A percentile compares a stretch with the other conserved stretches of the same genome.
Conservation (phyloP, 306 rosid species). For the Corylus americana region DNA sequence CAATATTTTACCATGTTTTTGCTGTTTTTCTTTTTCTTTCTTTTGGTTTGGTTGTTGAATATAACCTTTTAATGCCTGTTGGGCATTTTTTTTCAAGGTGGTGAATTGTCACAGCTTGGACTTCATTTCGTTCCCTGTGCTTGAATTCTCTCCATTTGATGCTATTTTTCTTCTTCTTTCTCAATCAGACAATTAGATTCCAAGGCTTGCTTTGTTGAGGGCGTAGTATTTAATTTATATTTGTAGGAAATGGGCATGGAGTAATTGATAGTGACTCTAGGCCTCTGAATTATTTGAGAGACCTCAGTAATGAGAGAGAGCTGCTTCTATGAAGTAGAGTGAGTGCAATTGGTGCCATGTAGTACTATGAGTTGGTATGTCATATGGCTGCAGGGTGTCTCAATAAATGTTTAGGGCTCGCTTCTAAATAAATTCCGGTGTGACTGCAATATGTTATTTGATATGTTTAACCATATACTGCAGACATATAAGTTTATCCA, state of each 20-base stretch:
- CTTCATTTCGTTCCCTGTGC: not conserved
- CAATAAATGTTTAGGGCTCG: not conserved
- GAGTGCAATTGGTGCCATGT: not conserved
- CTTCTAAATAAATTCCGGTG: not conserved
- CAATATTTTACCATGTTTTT: not conserved
- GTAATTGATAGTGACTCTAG: not conserved
- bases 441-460: not conserved
- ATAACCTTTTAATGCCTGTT: not conserved
- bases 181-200: not conserved
- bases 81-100: not conserved
- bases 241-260: not conserved
- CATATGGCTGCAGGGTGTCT: not conserved
- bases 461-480: not conserved
- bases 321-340: not conserved
- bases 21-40: not conserved
- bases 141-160: not conserved
- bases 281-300: not conserved
- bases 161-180: not conserved
- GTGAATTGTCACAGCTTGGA: not conserved
- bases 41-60: not conserved
- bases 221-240: not conserved
- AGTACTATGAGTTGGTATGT: not conserved
- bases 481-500: not conserved
- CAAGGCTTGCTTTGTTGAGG: not conserved
- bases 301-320: not conserved